These are phyloP conservation scores for Morella rubra DNA, from an alignment of 306 rosid genomes.

Conservation along the genomic window DNA sequence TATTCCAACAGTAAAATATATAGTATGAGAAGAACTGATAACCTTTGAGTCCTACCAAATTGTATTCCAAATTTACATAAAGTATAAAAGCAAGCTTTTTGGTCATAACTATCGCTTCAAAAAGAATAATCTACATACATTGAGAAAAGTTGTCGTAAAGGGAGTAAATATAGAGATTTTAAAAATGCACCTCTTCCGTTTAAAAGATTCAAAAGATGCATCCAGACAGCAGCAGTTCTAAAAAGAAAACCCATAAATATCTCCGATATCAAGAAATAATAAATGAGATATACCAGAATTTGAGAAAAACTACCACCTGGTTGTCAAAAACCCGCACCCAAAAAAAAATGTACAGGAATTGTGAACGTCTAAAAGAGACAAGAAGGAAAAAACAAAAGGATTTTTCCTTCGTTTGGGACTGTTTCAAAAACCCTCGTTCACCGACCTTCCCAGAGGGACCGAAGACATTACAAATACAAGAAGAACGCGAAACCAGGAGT, in stretches of 20 bases:
- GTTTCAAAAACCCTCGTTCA: slow-evolving; percentile 4
- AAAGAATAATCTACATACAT: background rate
- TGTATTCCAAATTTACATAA: too few species aligned
- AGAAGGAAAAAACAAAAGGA: background rate
- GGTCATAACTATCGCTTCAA: background rate
- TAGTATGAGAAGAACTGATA: background rate
- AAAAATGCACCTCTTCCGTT: background rate
- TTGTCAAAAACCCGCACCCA: background rate
- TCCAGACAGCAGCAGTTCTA: background rate
- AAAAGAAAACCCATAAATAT: background rate
- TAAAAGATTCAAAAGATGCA: background rate
- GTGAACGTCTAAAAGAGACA: background rate
- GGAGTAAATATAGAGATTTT: background rate
- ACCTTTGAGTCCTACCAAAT: background rate
- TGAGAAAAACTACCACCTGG: background rate
- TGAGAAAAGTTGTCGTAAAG: background rate
- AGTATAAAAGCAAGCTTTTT: background rate
- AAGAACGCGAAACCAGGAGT: slow-evolving; percentile 3
- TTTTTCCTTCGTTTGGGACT: background rate
- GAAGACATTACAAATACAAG: background rate
- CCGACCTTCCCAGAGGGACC: background rate
- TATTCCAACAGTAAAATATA: background rate
- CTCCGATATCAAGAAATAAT: background rate
- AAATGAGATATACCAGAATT: background rate
- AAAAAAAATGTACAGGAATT: background rate